phyloP scores from a whole-genome alignment of 495 filamentous ascomycete species.

The Penicillium flavigenum region DNA sequence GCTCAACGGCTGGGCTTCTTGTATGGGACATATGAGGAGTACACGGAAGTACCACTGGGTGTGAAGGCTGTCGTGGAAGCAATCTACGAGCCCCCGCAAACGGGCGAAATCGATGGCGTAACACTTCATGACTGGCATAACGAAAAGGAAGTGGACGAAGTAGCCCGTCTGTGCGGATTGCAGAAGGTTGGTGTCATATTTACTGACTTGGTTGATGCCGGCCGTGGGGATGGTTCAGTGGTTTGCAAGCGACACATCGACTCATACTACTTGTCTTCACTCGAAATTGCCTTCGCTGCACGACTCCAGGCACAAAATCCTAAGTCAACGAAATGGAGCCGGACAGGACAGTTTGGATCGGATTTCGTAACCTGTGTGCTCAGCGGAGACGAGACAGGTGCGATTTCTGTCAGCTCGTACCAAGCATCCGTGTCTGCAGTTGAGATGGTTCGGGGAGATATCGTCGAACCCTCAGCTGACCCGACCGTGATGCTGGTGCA shows the following conservation, averaged over 20 bases:
- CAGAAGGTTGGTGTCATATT: constrained; percentile 93
- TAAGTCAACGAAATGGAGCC: constrained; percentile 94
- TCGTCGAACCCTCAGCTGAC: constrained; percentile 92
- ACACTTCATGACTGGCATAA: constrained; percentile 86
- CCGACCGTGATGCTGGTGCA: constrained; percentile 93
- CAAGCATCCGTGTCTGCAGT: constrained; percentile 93
- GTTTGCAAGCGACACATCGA: constrained; percentile 96
- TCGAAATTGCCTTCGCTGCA: constrained; percentile 87
- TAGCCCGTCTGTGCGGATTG: constrained; percentile 82
- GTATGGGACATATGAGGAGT: constrained; percentile 89
- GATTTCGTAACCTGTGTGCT: constrained; percentile 97
- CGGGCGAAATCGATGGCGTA: constrained; percentile 86
- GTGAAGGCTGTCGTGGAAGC: constrained; percentile 97
- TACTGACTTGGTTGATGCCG: constrained; percentile 87
- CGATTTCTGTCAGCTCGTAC: constrained; percentile 86
- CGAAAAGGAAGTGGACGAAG: constrained; percentile 75
- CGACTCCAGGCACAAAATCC: constrained; percentile 84
- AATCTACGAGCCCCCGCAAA: constrained; percentile 94
- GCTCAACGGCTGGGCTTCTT: constrained; percentile 84
- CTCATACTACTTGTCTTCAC: constrained; percentile 89
- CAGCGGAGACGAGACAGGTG: constrained; percentile 84
- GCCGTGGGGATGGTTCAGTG: constrained; percentile 74
- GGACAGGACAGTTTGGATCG: constrained; percentile 89
- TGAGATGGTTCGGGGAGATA: constrained; percentile 95
- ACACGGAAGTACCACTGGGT: constrained; percentile 87